Percentiles rank a stretch among this genome's conserved stretches.
Evolutionary conservation across 768 basidiomycete genomes (phyloP).

Genomic region (Goffeauzyma gilvescens): DNA sequence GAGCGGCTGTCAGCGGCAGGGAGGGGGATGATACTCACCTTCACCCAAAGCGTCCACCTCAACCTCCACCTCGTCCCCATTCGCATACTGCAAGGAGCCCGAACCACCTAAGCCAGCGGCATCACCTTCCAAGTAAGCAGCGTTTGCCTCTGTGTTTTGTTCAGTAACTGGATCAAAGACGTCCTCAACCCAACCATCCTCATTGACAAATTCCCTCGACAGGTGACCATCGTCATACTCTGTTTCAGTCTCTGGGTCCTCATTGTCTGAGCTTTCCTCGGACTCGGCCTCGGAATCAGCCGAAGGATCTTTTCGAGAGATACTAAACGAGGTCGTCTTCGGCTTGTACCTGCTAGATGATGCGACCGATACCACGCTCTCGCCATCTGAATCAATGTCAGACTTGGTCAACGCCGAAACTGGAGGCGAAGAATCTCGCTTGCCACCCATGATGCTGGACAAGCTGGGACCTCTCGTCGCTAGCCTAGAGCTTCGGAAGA

Average conservation of each 20-base stretch:
- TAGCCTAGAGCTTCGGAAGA: slow-evolving; percentile 57
- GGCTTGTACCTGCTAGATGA: slow-evolving; percentile 40
- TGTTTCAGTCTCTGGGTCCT: slow-evolving; percentile 37
- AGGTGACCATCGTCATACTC: slow-evolving; percentile 39
- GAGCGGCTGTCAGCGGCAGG: too few species aligned
- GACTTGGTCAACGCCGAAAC: slow-evolving; percentile 43
- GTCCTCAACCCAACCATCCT: slow-evolving; percentile 31
- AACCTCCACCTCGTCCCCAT: slow-evolving; percentile 39
- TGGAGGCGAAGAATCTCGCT: slow-evolving; percentile 35
- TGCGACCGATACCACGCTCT: slow-evolving; percentile 14
- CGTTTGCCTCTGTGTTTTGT: slow-evolving; percentile 69
- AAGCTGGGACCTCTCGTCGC: slow-evolving; percentile 40
- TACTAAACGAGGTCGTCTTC: slow-evolving; percentile 36
- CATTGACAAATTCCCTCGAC: slow-evolving; percentile 24
- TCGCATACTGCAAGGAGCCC: slow-evolving; percentile 13
- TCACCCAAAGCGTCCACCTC: slow-evolving; percentile 73
- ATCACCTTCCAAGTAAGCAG: slow-evolving; percentile 27
- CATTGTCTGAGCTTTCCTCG: slow-evolving; percentile 34
- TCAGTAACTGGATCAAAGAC: slow-evolving; percentile 61
- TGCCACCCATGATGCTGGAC: slow-evolving; percentile 29
- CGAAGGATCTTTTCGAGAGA: slow-evolving; percentile 15
- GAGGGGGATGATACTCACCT: slow-evolving; percentile 37
- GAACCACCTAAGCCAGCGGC: slow-evolving; percentile 21
- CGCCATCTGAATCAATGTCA: slow-evolving; percentile 37
- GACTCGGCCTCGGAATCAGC: slow-evolving; percentile 8